Conservation (phyloP, 2,329 filamentous ascomycete genomes). For the Fusarium pseudocircinatum region DNA sequence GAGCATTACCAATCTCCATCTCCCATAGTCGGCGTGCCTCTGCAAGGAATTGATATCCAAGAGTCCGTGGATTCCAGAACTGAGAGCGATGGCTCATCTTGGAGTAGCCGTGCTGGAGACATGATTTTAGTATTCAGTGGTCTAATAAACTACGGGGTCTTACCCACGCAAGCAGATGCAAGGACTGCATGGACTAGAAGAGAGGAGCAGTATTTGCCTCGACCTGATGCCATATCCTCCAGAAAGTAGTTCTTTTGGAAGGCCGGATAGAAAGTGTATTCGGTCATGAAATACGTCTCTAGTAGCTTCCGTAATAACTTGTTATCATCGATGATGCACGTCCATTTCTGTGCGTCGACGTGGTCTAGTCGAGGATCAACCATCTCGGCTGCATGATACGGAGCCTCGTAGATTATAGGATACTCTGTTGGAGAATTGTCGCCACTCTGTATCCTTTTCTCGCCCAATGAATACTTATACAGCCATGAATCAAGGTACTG, state of each 20-base stretch:
- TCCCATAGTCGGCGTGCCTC: constrained; percentile 4
- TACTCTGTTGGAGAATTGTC: too few species aligned
- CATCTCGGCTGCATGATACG: neutral
- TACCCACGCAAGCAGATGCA: neutral
- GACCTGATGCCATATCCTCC: neutral
- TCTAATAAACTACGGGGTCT: neutral
- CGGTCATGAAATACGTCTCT: neutral
- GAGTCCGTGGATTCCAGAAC: neutral
- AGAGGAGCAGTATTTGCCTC: neutral
- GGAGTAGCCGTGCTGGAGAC: neutral
- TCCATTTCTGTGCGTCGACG: neutral
- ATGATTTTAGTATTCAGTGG: neutral
- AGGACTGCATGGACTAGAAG: constrained; percentile 1
- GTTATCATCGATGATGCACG: neutral
- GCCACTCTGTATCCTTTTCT: too few species aligned
- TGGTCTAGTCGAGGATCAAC: neutral
- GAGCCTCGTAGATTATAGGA: neutral
- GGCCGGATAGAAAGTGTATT: neutral
- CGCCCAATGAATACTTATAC: neutral
- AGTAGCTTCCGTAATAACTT: neutral
- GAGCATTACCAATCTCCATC: neutral
- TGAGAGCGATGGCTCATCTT: neutral
- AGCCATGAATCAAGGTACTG: neutral
- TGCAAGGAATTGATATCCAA: neutral
- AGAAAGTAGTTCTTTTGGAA: constrained; percentile 13